Evolutionary conservation across 2,329 filamentous ascomycete species (phyloP).

Genomic region (Exophiala spinifera): DNA sequence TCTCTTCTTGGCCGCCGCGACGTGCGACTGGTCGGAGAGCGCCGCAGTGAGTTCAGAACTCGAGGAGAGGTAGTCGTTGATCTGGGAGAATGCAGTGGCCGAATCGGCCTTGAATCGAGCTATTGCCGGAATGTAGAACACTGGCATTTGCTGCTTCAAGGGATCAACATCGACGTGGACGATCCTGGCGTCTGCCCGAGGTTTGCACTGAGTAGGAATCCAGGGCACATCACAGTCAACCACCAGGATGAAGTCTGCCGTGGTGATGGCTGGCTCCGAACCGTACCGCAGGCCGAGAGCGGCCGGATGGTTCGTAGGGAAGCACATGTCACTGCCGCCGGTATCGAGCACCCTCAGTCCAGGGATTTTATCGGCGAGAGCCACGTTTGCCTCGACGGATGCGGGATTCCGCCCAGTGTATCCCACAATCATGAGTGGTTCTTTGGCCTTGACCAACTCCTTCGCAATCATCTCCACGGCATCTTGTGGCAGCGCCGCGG

Average conservation of each 20-base stretch:
- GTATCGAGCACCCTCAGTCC: slow-evolving; percentile 53
- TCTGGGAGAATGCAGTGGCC: slow-evolving; percentile 63
- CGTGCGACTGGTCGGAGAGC: slow-evolving; percentile 35
- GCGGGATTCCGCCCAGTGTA: slow-evolving; percentile 48
- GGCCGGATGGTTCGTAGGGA: slow-evolving; percentile 47
- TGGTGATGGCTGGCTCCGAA: slow-evolving; percentile 67
- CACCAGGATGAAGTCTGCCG: slow-evolving; percentile 80
- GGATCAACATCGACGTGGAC: slow-evolving; percentile 66
- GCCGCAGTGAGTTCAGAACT: slow-evolving; percentile 45
- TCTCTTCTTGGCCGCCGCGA: slow-evolving; percentile 33
- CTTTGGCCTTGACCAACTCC: slow-evolving; percentile 46
- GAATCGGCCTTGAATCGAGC: slow-evolving; percentile 66
- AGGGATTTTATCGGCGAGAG: slow-evolving; percentile 46
- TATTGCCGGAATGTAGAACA: slow-evolving; percentile 67
- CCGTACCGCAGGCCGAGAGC: slow-evolving; percentile 73
- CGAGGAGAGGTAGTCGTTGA: slow-evolving; percentile 59
- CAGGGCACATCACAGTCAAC: slow-evolving; percentile 89
- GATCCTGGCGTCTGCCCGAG: slow-evolving; percentile 55
- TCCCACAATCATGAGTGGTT: slow-evolving; percentile 50
- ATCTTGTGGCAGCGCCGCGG: slow-evolving; percentile 58
- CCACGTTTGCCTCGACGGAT: slow-evolving; percentile 45
- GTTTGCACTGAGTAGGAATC: slow-evolving; percentile 74
- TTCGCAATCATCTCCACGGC: slow-evolving; percentile 44
- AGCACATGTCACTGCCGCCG: slow-evolving; percentile 53
- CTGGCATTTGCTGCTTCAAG: slow-evolving; percentile 68